phyloP scores from a whole-genome alignment of 306 rosid species.

The Begonia masoniana region DNA sequence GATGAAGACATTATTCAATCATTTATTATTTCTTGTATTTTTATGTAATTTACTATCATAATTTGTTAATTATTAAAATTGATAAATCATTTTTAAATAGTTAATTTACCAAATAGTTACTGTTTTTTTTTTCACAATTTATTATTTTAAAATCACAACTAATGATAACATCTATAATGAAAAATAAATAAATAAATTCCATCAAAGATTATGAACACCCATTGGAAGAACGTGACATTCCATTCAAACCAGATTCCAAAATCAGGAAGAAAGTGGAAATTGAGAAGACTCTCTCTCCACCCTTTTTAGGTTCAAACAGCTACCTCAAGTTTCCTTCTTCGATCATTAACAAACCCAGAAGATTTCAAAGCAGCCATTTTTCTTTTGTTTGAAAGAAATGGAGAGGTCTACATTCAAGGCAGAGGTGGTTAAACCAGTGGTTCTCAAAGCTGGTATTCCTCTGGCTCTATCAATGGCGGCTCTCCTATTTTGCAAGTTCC shows the following conservation, averaged over 20 bases:
- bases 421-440: conserved; percentile 25
- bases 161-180: no score
- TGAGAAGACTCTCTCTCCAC: neutral
- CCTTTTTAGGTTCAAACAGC: no score
- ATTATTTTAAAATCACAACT: no score
- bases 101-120: neutral
- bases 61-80: neutral
- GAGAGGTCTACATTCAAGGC: conserved; percentile 27
- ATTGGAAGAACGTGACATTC: no score
- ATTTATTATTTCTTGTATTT: no score
- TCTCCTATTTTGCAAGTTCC: conserved; percentile 35
- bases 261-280: conserved; percentile 3
- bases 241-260: conserved; percentile 18
- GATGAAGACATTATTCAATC: no score
- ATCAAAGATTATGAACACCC: no score
- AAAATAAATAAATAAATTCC: no score
- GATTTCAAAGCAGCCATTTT: conserved; percentile 2
- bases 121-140: no score
- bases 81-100: neutral
- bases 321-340: no score
- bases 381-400: conserved; percentile 16
- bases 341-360: neutral
- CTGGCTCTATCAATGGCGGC: conserved; percentile 50
- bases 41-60: no score
- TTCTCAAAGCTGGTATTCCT: conserved; percentile 64